phyloP scores from a whole-genome alignment of 352 stramenopile species.

The Phytophthora vignae region DNA sequence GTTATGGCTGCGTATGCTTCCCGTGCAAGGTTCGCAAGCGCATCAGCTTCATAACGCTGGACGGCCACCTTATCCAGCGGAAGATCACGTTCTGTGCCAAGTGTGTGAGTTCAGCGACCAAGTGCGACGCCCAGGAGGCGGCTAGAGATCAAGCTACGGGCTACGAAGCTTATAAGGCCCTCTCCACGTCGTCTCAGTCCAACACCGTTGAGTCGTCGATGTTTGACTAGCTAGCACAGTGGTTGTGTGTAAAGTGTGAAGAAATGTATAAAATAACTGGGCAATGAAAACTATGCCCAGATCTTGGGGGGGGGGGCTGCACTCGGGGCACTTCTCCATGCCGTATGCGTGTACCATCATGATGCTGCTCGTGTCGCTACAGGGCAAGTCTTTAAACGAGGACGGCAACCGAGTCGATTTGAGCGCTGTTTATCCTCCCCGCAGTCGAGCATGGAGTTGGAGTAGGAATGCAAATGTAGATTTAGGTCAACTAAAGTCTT shows the following conservation, averaged over 20 bases:
- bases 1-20: constrained; percentile 31
- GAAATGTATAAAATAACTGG: not conserved
- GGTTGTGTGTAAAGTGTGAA: no score
- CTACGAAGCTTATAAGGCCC: constrained; percentile 31
- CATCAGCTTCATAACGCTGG: constrained; percentile 40
- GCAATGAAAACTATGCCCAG: not conserved
- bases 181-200: constrained; percentile 28
- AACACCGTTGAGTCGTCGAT: constrained; percentile 16
- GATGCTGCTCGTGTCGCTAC: no score
- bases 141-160: constrained; percentile 25
- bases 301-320: no score
- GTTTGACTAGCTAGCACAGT: constrained; percentile 9
- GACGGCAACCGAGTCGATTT: no score
- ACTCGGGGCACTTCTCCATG: no score
- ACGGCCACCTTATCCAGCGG: constrained; percentile 35
- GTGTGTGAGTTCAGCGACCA: constrained; percentile 42
- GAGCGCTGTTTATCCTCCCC: no score
- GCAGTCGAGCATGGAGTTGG: no score
- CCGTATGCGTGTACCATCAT: no score
- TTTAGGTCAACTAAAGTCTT: no score
- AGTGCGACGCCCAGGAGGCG: constrained; percentile 28
- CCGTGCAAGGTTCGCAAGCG: constrained; percentile 35
- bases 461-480: no score
- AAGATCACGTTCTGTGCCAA: constrained; percentile 44
- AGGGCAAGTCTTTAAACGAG: no score